Percentiles rank a stretch among this genome's conserved stretches.
Evolutionary conservation across 1,139 yeast genomes (phyloP).

Genomic region (Kluyveromyces sp.): DNA sequence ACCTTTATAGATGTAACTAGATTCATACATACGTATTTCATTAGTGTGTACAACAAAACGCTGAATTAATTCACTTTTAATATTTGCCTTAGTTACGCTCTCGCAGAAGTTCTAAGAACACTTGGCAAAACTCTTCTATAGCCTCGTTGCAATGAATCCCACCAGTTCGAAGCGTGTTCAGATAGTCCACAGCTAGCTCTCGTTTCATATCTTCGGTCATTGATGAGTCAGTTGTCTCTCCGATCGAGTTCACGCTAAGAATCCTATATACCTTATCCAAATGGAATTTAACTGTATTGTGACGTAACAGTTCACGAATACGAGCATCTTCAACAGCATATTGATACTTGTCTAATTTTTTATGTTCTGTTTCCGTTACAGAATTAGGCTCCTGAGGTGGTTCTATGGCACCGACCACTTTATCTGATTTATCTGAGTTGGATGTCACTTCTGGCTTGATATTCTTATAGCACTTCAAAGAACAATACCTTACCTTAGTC

Average conservation of each 20-base stretch:
- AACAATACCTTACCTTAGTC: conserved; percentile 45
- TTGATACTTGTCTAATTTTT: conserved; percentile 9
- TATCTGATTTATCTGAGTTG: not conserved
- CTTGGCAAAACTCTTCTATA: conserved; percentile 29
- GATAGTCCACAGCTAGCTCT: conserved; percentile 27
- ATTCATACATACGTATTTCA: no score
- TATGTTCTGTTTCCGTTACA: not conserved
- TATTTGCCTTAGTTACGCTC: not conserved
- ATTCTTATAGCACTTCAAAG: conserved; percentile 49
- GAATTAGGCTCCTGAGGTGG: not conserved
- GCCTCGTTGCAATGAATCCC: conserved; percentile 31
- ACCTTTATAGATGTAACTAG: no score
- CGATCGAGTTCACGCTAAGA: conserved; percentile 13
- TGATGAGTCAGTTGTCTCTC: conserved; percentile 12
- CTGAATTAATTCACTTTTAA: no score
- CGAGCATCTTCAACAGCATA: conserved; percentile 6
- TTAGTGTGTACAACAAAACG: no score
- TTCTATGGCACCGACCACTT: not conserved
- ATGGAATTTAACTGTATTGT: conserved; percentile 31
- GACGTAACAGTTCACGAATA: conserved; percentile 22
- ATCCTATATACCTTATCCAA: conserved; percentile 27
- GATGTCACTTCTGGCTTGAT: conserved; percentile 30
- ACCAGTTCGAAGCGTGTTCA: conserved; percentile 28
- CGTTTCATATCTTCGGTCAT: conserved; percentile 20
- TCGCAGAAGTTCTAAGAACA: conserved; percentile 11